Base-by-base conservation (phyloP, 2,329 filamentous ascomycete genomes). In the Hypoxylon sp. region DNA sequence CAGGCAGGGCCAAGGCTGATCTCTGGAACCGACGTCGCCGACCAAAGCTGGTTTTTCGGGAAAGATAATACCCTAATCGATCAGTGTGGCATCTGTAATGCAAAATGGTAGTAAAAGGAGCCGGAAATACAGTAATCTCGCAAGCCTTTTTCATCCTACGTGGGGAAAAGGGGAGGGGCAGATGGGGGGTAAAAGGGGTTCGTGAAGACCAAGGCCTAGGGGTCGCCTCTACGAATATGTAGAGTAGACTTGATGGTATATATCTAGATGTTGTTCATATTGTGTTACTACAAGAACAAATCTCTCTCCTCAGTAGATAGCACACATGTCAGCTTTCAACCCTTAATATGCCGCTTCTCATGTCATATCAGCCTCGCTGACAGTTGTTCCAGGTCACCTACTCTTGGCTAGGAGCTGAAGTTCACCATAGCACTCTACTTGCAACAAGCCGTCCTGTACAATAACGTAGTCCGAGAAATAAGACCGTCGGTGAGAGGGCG, bases 1-100 rank as follows among this genome's bases (percentile, higher is more conserved):
- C 24, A 43, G 45, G 41, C 46, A 33, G 43, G 48, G 37, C 40
- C 46, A 33, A 40, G 51, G 41, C 40, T 51, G 48, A 29, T 58
- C 42, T 26, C 6, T 29, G 6, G 11, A 11, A 29, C 26, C 6
- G 26, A 29, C 6, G n/a, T n/a, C 40, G 29, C 24, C 41, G 20
- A 52, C 59, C 40, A 41, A 38, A 45, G 46, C 29, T 29, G 23
- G n/a, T n/a, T n/a, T 33, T 21, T 50, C 35, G 23, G 6, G 21
- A 33, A 38, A 26, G 18, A 46, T 46, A 24, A 41, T 43, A 31
- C 24, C 53, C 43, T 15, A 27, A 35, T 35, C 38, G 38, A 42
- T 53, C 17, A 33, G 13, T 40, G 13, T 48, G 26, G 15, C n/a
- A n/a, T 35, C 6, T 11, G 29, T 38, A 37, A 37, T 26, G 37